These are phyloP conservation scores for Chrysoporthe austroafricana DNA, from an alignment of 2,329 filamentous ascomycete genomes.

Conservation along the genomic window DNA sequence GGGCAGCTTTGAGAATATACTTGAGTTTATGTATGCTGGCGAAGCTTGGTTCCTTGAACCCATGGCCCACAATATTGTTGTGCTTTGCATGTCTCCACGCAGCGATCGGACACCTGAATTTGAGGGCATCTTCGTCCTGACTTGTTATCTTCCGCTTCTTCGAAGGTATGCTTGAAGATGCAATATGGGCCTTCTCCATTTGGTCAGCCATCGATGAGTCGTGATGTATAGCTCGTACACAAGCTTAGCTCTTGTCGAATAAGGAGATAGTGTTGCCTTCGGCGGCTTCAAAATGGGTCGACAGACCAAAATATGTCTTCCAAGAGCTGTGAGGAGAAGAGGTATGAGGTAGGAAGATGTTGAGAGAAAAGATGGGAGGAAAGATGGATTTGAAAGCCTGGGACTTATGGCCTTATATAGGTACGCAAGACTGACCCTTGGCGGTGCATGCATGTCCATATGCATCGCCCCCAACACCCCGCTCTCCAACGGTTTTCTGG, in stretches of 20 bases:
- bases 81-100: accelerated
- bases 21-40: constrained; percentile 2
- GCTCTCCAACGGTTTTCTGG: too few relatives aligned
- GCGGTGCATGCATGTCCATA: too few relatives aligned
- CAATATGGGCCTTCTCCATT: not conserved
- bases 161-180: not conserved
- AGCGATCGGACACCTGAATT: not conserved
- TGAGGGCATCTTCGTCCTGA: not conserved
- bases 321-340: too few relatives aligned
- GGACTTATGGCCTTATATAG: too few relatives aligned
- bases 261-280: not conserved
- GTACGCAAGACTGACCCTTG: too few relatives aligned
- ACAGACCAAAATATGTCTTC: too few relatives aligned
- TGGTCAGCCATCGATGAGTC: not conserved
- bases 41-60: not conserved
- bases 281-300: not conserved
- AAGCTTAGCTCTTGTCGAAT: not conserved
- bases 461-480: too few relatives aligned
- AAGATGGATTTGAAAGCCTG: not conserved
- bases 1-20: not conserved
- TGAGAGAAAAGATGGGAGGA: too few relatives aligned
- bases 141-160: not conserved
- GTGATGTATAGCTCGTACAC: not conserved
- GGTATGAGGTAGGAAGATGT: too few relatives aligned
- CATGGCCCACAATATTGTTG: too few relatives aligned